Conservation (phyloP, 345 rosid species). For the Eutrema japonicum region DNA sequence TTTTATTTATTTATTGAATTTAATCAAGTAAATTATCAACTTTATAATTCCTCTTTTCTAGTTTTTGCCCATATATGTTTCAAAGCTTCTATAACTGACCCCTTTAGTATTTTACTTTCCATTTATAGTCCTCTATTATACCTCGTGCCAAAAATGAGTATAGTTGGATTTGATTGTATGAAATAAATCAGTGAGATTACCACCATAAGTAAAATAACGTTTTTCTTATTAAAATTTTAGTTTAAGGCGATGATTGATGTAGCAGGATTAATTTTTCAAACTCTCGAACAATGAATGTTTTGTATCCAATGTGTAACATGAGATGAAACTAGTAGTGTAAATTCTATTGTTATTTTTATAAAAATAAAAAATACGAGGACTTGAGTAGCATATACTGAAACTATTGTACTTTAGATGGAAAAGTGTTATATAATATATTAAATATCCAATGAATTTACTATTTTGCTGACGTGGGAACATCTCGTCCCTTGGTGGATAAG, state of each 20-base stretch:
- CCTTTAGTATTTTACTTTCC: background rate
- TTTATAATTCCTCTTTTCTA: background rate
- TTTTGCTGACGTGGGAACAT: conserved; percentile 39
- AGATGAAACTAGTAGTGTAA: background rate
- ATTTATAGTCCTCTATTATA: background rate
- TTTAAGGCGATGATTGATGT: background rate
- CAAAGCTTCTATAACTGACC: conserved; percentile 1
- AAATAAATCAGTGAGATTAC: background rate
- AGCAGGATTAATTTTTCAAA: background rate
- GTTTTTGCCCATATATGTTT: background rate
- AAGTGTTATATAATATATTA: background rate
- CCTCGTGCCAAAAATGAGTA: background rate
- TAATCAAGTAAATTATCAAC: background rate
- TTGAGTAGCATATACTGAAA: conserved; percentile 11
- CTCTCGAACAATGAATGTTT: background rate
- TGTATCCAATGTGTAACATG: conserved; percentile 7
- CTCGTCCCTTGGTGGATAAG: conserved; percentile 30
- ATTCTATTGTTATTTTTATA: background rate
- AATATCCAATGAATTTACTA: background rate
- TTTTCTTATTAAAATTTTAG: background rate
- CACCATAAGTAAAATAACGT: background rate
- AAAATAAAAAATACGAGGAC: background rate
- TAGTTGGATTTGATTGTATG: background rate
- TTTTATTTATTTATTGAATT: background rate
- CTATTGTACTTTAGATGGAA: conserved; percentile 3